A percentile compares a stretch with the other conserved stretches of the same genome.
phyloP scores from a whole-genome alignment of 2,329 filamentous ascomycete species.

The Fusarium chlamydosporum region DNA sequence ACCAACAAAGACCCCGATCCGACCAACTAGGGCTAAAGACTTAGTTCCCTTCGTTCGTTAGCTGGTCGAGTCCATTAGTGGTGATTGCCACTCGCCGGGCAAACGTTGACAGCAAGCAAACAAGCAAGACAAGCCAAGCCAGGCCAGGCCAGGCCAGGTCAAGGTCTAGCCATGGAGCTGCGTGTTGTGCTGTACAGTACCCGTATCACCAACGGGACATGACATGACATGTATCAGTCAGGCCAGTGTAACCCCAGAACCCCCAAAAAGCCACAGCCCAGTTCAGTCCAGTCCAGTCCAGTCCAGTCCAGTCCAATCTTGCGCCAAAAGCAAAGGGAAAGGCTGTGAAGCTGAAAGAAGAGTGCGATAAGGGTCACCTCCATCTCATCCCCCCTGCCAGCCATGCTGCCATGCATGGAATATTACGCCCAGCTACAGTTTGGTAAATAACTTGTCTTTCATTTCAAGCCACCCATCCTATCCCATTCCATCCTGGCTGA shows the following conservation, averaged over 20 bases:
- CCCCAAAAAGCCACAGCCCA: constrained; percentile 6
- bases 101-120: neutral
- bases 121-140: neutral
- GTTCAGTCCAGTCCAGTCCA: neutral
- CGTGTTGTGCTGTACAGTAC: neutral
- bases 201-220: neutral
- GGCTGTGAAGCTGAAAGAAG: constrained; percentile 3
- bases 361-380: constrained; percentile 3
- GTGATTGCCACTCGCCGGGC: constrained; percentile 2
- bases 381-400: neutral
- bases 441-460: too few species aligned
- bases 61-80: too few species aligned
- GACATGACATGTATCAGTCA: neutral
- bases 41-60: neutral
- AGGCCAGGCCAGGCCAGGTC: neutral
- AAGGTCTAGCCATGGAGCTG: neutral
- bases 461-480: neutral
- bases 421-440: constrained; percentile 6
- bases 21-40: neutral
- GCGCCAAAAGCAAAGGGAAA: neutral
- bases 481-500: neutral
- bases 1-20: neutral
- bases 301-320: neutral
- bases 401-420: neutral
- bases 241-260: neutral